Evolutionary conservation across 2,329 filamentous ascomycete genomes (phyloP).

Genomic region (Hirsutella thompsonii): DNA sequence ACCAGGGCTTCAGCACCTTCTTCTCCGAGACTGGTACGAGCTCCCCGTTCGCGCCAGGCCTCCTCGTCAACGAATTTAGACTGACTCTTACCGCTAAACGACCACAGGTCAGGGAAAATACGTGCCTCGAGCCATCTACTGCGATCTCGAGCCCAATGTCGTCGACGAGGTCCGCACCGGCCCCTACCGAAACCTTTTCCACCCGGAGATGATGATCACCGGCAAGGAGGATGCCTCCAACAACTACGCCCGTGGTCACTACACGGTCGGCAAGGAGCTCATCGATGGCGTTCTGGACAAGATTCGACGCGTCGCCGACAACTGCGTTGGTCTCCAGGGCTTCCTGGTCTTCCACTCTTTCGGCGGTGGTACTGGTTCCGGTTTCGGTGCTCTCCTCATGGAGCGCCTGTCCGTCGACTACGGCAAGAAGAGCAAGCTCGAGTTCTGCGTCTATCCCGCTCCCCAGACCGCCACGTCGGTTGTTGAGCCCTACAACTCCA

Average conservation of each 20-base stretch:
- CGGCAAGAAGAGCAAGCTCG: slow-evolving; percentile 99
- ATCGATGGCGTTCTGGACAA: slow-evolving; percentile 97
- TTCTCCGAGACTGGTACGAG: slow-evolving; percentile 94
- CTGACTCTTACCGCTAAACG: background rate
- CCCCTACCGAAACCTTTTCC: slow-evolving; percentile 91
- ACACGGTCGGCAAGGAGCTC: slow-evolving; percentile 98
- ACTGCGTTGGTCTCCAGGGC: slow-evolving; percentile 94
- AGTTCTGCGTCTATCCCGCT: slow-evolving; percentile 98
- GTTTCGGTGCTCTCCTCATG: slow-evolving; percentile 96
- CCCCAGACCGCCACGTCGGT: slow-evolving; percentile 95
- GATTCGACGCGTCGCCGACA: slow-evolving; percentile 93
- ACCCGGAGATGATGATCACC: slow-evolving; percentile 99
- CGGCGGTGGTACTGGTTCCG: slow-evolving; percentile 95
- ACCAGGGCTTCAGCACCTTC: slow-evolving; percentile 99
- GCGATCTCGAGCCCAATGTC: slow-evolving; percentile 98
- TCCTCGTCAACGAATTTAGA: background rate
- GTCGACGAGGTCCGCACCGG: slow-evolving; percentile 98
- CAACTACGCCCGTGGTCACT: slow-evolving; percentile 99
- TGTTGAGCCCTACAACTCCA: slow-evolving; percentile 99
- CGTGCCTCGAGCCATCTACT: slow-evolving; percentile 97
- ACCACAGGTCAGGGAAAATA: slow-evolving; percentile 87
- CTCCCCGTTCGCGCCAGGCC: background rate
- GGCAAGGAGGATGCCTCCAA: slow-evolving; percentile 99
- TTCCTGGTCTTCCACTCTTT: slow-evolving; percentile 99
- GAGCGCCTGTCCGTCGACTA: slow-evolving; percentile 98